Percentiles rank a stretch among this genome's conserved stretches.
These are phyloP conservation scores for Cajanus cajan DNA, from an alignment of 306 rosid genomes.

Conservation along the genomic window DNA sequence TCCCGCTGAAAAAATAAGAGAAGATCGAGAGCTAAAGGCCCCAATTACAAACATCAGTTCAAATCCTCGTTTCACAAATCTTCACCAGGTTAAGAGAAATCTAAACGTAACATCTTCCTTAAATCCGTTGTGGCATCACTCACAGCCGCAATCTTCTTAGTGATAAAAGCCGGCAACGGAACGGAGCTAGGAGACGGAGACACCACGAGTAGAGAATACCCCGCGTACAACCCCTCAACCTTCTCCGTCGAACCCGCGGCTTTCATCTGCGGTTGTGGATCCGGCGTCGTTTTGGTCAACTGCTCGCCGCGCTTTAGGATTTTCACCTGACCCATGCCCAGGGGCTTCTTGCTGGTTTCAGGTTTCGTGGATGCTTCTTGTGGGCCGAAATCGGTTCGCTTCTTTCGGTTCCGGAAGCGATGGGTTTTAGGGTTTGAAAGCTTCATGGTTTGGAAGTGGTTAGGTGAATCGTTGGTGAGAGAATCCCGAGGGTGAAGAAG, in stretches of 20 bases:
- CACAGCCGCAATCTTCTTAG: slow-evolving; percentile 5
- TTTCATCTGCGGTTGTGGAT: neutral
- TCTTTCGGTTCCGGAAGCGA: slow-evolving; percentile 5
- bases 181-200: slow-evolving; percentile 62
- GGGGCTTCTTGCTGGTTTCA: neutral
- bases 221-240: slow-evolving; percentile 42
- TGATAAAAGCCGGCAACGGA: slow-evolving; percentile 53
- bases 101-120: slow-evolving; percentile 39
- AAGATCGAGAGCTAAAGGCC: slow-evolving; percentile 26
- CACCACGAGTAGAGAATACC: slow-evolving; percentile 23
- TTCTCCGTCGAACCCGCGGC: neutral
- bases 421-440: neutral
- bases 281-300: neutral
- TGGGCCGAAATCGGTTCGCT: neutral
- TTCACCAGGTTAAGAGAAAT: neutral
- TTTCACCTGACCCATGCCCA: slow-evolving; percentile 40
- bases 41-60: slow-evolving; percentile 30
- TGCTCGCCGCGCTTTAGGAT: slow-evolving; percentile 48
- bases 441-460: neutral
- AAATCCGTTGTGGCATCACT: slow-evolving; percentile 42
- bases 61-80: neutral
- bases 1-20: slow-evolving; percentile 61
- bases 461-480: neutral
- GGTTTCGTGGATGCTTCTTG: neutral
- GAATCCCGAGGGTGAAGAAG: slow-evolving; percentile 44